Evolutionary conservation across 2,329 filamentous ascomycete genomes (phyloP).

Genomic region (Chaetomiaceae sp.): DNA sequence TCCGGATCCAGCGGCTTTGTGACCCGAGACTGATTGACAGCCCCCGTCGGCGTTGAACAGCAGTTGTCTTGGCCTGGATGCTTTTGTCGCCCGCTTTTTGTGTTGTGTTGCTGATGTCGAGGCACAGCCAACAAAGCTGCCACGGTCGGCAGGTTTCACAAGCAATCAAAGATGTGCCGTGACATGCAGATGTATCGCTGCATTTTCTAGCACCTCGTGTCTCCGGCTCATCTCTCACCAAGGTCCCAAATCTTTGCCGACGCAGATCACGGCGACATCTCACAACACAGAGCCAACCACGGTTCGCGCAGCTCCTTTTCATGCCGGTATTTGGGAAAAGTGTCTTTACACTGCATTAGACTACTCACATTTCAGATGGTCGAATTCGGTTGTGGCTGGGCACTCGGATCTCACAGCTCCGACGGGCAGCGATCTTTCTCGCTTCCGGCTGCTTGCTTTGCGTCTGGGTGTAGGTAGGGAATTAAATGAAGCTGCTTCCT

Average conservation of each 20-base stretch:
- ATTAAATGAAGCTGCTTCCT: not conserved
- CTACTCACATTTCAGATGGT: conserved; percentile 9
- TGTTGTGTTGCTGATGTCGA: conserved; percentile 4
- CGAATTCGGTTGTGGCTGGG: conserved; percentile 3
- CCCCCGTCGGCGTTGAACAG: conserved; percentile 1
- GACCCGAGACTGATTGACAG: not conserved
- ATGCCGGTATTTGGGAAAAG: not conserved
- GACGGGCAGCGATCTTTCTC: not conserved
- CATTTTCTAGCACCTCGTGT: not conserved
- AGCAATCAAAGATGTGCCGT: not conserved
- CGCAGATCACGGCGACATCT: not conserved
- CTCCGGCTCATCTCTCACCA: not conserved
- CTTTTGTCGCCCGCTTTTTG: not conserved
- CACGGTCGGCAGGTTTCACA: conserved; percentile 10
- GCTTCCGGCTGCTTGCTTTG: not conserved
- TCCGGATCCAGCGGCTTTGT: conserved; percentile 3
- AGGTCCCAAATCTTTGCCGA: not conserved
- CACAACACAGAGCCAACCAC: not conserved
- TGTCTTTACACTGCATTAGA: conserved; percentile 2
- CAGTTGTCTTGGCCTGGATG: not conserved
- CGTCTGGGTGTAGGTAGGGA: not conserved
- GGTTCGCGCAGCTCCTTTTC: not conserved
- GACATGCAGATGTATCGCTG: not conserved
- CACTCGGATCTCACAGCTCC: not conserved
- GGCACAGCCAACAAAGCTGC: conserved; percentile 1